Percentiles rank a stretch among this genome's conserved stretches.
phyloP scores from a whole-genome alignment of 768 basidiomycete genomes.

The Xerocomus brunneocitrinus region DNA sequence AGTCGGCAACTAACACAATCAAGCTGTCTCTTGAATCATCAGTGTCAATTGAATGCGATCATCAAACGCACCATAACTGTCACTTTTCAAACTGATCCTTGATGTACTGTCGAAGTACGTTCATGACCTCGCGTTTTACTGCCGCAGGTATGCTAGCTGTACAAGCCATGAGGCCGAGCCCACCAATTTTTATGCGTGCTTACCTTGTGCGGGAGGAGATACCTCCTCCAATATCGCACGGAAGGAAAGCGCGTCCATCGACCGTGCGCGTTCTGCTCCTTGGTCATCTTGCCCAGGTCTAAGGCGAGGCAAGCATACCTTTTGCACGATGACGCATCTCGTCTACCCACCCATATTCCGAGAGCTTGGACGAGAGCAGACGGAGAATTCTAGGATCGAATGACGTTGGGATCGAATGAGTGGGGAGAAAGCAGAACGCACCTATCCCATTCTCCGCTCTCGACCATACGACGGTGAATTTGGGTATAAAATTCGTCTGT shows the following conservation, averaged over 20 bases:
- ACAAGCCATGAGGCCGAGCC: background rate
- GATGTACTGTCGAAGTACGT: background rate
- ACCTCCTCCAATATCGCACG: background rate
- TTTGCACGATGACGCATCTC: background rate
- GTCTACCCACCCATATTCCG: background rate
- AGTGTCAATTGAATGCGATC: background rate
- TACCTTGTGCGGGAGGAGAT: background rate
- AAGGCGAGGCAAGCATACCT: background rate
- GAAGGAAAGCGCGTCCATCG: background rate
- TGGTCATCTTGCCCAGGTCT: background rate
- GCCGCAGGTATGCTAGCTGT: background rate
- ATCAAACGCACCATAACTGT: background rate
- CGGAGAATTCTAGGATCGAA: background rate
- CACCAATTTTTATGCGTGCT: background rate
- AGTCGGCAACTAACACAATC: background rate
- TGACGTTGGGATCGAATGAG: too few relatives aligned
- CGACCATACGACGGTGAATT: background rate
- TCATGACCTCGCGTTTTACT: background rate
- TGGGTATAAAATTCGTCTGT: background rate
- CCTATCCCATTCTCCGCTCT: background rate
- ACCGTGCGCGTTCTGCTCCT: background rate
- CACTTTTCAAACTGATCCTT: background rate
- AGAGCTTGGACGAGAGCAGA: background rate
- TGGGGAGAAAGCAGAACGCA: background rate
- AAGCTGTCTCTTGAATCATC: too few relatives aligned